Percentiles rank a stretch among this genome's conserved stretches.
Evolutionary conservation across 208 protist species (phyloP).

Genomic region (Giardia duodenalis): DNA sequence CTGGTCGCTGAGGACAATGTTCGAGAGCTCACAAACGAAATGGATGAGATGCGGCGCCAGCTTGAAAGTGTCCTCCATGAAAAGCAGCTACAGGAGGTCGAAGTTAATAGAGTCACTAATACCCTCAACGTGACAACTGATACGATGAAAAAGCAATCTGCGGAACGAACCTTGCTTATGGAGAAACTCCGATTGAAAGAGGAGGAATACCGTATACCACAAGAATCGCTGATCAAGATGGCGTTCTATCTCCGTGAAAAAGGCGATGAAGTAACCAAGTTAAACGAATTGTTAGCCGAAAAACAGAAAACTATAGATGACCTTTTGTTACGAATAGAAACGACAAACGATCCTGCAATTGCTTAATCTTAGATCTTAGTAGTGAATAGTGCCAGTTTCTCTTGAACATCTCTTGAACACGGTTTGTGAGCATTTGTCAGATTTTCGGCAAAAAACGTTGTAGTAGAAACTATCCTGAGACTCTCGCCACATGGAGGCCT

Average conservation of each 20-base stretch:
- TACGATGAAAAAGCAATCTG: background rate
- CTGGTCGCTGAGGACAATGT: background rate
- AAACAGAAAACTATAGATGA: background rate
- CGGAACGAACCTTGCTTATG: background rate
- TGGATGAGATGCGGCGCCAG: background rate
- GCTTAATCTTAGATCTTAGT: too few relatives aligned
- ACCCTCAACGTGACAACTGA: background rate
- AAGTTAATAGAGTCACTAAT: background rate
- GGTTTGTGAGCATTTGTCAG: too few relatives aligned
- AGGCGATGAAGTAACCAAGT: background rate
- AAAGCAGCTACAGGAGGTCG: background rate
- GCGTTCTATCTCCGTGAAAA: background rate
- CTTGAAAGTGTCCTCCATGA: background rate
- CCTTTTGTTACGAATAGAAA: too few relatives aligned
- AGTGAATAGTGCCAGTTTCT: too few relatives aligned
- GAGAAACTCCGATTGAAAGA: background rate
- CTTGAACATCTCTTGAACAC: too few relatives aligned
- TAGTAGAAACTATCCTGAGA: too few relatives aligned
- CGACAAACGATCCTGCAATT: too few relatives aligned
- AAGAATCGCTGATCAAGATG: background rate
- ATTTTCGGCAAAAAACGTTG: too few relatives aligned
- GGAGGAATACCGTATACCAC: background rate
- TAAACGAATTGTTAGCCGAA: background rate
- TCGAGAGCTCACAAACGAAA: background rate
- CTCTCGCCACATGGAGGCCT: too few relatives aligned